These are phyloP conservation scores for Salicornia ramosissima DNA, from an alignment of 148 eudicot species.

Conservation along the genomic window DNA sequence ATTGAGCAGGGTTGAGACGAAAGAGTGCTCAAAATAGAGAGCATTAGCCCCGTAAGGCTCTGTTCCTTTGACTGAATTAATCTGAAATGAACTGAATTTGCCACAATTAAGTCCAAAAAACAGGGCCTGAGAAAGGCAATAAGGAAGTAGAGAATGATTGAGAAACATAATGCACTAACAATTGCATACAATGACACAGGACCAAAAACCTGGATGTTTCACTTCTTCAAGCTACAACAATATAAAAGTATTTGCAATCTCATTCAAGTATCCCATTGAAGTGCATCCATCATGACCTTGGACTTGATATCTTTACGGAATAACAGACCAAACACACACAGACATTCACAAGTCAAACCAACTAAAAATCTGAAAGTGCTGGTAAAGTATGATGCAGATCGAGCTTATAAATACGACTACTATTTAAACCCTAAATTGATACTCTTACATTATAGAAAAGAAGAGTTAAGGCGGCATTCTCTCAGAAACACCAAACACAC, in stretches of 20 bases:
- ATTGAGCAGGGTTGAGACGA: not conserved
- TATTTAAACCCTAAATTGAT: not conserved
- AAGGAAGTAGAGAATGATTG: not conserved
- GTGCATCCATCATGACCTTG: not conserved
- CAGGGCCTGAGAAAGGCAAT: not conserved
- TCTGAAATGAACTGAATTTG: too few species aligned
- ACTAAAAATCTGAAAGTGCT: not conserved
- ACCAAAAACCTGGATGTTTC: not conserved
- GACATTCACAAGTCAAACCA: not conserved
- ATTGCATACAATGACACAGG: not conserved
- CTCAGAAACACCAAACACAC: conserved; percentile 13
- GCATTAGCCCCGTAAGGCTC: not conserved
- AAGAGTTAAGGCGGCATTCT: not conserved
- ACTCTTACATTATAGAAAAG: not conserved
- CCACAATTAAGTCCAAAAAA: too few species aligned
- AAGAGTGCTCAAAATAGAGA: not conserved
- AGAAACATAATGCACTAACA: not conserved
- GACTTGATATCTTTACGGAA: not conserved
- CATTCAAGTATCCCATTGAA: not conserved
- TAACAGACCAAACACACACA: not conserved
- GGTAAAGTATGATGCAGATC: not conserved
- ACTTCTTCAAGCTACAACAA: not conserved
- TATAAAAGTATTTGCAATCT: not conserved
- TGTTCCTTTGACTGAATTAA: too few species aligned
- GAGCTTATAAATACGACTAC: not conserved